Evolutionary conservation across 2,329 filamentous ascomycete genomes (phyloP), one percentile per base, ranked within the genome.

Genomic region (Cryphonectria nitschkei): DNA sequence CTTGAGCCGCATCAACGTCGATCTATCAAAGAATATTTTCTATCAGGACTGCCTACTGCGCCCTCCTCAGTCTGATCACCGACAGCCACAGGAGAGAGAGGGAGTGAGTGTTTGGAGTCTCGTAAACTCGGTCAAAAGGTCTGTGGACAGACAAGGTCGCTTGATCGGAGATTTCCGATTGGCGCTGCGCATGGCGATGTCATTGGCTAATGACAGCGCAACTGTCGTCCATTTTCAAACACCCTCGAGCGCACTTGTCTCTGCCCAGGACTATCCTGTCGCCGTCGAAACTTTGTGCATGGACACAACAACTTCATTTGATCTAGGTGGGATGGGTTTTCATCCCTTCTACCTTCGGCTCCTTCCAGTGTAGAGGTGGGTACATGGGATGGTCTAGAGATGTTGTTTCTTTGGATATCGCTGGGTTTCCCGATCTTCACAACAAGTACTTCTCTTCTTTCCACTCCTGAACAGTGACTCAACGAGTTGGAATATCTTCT

Each of bases 1-100:
- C 73, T 70, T 50, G 68, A 76, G 76, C 76, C 76, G 73, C 76
- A 76, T 76, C 74, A 72, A 74, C 74, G 73, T 74, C 75, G 43
- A 74, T 65, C 58, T 37, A 72, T 46, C 41, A 29, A 32, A n/a
- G 52, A 50, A n/a, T 6, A 50, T 50, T 58, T 34, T 43, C 43
- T 56, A 9, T 22, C 29, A 50, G 46, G 16, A 39, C 29, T 34
- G 29, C 32, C 56, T 6, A 5, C 16, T 19, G 19, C 34, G 34
- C 34, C 16, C 19, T 58, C 9, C 32, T 37, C 32, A 7, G 16
- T 61, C 19, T 61, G 56, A 32, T 61, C 32, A 7, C 56, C 5
- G 19, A 6, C 26, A 56, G 52, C 52, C 52, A 56, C 52, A 29
- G 52, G 52, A 56, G 52, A 54, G 2, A 13, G 8, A 43, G 41